Evolutionary conservation across 352 stramenopile species (phyloP).

Genomic region (Blastocystis sp.): DNA sequence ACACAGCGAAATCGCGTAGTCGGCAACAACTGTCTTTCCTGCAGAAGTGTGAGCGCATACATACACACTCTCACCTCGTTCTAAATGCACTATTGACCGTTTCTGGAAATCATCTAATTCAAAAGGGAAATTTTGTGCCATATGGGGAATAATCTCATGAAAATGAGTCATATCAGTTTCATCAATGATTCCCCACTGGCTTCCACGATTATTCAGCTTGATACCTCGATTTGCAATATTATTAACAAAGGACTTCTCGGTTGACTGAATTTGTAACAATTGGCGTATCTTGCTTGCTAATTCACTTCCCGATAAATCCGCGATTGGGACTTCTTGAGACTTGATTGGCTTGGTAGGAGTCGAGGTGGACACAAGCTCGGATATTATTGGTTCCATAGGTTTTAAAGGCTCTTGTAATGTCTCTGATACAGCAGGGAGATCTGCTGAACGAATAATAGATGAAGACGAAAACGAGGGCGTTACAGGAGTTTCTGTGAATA

Average conservation of each 20-base stretch:
- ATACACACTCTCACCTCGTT: conserved; percentile 88
- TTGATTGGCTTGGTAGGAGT: too few relatives aligned
- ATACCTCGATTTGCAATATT: neutral
- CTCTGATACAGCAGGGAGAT: too few relatives aligned
- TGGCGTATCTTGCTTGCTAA: too few relatives aligned
- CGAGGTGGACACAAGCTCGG: too few relatives aligned
- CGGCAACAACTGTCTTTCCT: conserved; percentile 94
- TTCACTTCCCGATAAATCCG: too few relatives aligned
- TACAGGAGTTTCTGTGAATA: neutral
- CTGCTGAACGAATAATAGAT: too few relatives aligned
- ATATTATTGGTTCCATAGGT: too few relatives aligned
- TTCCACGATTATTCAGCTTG: neutral
- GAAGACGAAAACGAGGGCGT: too few relatives aligned
- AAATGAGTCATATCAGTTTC: conserved; percentile 39
- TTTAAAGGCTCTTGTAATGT: too few relatives aligned
- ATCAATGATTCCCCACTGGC: neutral
- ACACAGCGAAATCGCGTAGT: conserved; percentile 93
- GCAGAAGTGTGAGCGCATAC: conserved; percentile 92
- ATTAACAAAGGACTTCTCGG: neutral
- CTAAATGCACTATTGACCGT: conserved; percentile 88
- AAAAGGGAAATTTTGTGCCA: conserved; percentile 76
- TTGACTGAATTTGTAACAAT: too few relatives aligned
- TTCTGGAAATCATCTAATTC: conserved; percentile 93
- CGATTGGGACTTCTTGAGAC: too few relatives aligned
- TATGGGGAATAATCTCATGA: conserved; percentile 10